These are phyloP conservation scores for Bipolaris sorokiniana DNA, from an alignment of 2,329 filamentous ascomycete species.

Conservation along the genomic window DNA sequence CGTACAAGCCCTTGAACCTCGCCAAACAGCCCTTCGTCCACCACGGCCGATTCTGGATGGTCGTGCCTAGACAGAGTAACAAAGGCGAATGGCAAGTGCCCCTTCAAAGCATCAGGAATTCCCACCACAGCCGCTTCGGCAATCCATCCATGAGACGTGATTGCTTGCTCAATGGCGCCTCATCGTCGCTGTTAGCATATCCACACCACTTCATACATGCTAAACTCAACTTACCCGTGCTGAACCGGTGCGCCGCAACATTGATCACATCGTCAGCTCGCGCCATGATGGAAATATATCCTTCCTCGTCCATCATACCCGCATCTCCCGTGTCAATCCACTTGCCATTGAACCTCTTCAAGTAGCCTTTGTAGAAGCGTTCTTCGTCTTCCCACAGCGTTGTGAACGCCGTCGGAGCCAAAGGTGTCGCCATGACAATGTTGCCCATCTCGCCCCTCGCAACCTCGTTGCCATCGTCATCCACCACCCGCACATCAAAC, in stretches of 20 bases:
- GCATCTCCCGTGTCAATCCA: slow-evolving; percentile 94
- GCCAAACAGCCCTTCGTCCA: slow-evolving; percentile 56
- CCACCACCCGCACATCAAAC: slow-evolving; percentile 83
- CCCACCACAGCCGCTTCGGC: slow-evolving; percentile 87
- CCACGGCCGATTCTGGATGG: slow-evolving; percentile 60
- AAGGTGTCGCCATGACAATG: slow-evolving; percentile 81
- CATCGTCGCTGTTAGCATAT: slow-evolving; percentile 10
- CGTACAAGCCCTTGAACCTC: slow-evolving; percentile 78
- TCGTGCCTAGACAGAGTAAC: slow-evolving; percentile 65
- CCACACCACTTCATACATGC: neutral
- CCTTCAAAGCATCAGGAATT: slow-evolving; percentile 85
- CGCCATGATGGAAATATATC: slow-evolving; percentile 68
- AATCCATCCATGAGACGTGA: slow-evolving; percentile 78
- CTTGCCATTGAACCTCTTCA: slow-evolving; percentile 78
- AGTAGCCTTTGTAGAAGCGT: slow-evolving; percentile 82
- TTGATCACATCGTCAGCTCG: slow-evolving; percentile 88
- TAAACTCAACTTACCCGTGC: slow-evolving; percentile 67
- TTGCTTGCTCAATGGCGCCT: slow-evolving; percentile 90
- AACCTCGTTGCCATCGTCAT: slow-evolving; percentile 78
- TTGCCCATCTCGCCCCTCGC: slow-evolving; percentile 82
- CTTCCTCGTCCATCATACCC: slow-evolving; percentile 80
- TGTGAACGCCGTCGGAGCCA: slow-evolving; percentile 85
- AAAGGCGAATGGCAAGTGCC: slow-evolving; percentile 90
- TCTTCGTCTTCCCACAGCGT: slow-evolving; percentile 86
- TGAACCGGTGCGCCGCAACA: slow-evolving; percentile 90